These are phyloP conservation scores for Fragaria nilgerrensis DNA, from an alignment of 306 rosid species.

Conservation along the genomic window DNA sequence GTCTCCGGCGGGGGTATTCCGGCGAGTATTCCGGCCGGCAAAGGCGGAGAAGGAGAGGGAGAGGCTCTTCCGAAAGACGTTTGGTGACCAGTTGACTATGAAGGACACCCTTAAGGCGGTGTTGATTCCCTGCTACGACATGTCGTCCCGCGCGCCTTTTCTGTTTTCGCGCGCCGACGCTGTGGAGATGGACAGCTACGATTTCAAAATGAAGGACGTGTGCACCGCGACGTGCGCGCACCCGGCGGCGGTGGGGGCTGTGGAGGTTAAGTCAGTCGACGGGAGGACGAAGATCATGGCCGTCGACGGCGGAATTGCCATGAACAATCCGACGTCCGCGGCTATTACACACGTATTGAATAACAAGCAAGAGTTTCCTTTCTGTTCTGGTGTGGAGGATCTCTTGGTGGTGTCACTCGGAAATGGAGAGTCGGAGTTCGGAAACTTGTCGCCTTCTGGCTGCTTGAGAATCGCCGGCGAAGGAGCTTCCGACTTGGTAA, in stretches of 20 bases:
- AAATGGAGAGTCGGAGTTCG: conserved; percentile 70
- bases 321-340: conserved; percentile 89
- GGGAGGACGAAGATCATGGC: conserved; percentile 66
- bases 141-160: conserved; percentile 79
- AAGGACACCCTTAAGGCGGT: conserved; percentile 86
- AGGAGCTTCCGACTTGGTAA: conserved; percentile 90
- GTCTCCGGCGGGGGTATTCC: conserved; percentile 37
- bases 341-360: conserved; percentile 91
- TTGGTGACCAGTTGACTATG: conserved; percentile 60
- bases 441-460: conserved; percentile 36
- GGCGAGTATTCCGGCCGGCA: conserved; percentile 38
- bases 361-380: conserved; percentile 88
- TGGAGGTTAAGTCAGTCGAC: conserved; percentile 58
- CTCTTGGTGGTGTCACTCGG: conserved; percentile 78
- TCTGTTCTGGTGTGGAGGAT: conserved; percentile 72
- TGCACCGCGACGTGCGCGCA: conserved; percentile 67
- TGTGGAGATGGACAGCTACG: conserved; percentile 80
- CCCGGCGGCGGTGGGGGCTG: conserved; percentile 35
- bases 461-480: conserved; percentile 72
- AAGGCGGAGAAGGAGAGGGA: conserved; percentile 39
- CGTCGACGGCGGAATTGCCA: conserved; percentile 75
- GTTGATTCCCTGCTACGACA: conserved; percentile 90
- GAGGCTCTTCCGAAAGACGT: conserved; percentile 57
- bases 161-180: conserved; percentile 98
- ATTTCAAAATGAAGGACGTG: conserved; percentile 83